Evolutionary conservation across 345 rosid genomes (phyloP).

Genomic region (Iberis pinnata): DNA sequence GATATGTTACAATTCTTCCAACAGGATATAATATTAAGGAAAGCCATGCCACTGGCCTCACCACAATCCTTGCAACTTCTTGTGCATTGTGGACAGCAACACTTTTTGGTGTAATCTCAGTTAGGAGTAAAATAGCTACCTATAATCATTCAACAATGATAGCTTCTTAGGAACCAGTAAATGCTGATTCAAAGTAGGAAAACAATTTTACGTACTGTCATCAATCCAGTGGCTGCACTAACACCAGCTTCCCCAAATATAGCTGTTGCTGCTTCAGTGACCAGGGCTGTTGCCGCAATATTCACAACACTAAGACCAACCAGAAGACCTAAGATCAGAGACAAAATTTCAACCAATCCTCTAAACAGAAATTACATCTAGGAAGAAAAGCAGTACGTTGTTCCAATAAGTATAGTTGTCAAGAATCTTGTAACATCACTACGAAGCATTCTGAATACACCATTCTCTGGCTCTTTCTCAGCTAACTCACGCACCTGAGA

Average conservation of each 20-base stretch:
- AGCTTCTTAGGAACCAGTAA: conserved; percentile 4
- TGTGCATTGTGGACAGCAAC: conserved; percentile 93
- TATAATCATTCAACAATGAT: conserved; percentile 26
- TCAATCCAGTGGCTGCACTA: conserved; percentile 96
- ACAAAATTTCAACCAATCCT: conserved; percentile 23
- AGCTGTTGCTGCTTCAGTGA: conserved; percentile 96
- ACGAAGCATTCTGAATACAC: conserved; percentile 92
- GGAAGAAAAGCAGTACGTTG: conserved; percentile 55
- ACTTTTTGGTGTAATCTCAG: conserved; percentile 99
- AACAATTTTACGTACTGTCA: conserved; percentile 64
- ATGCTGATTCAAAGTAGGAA: not conserved
- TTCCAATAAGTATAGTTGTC: conserved; percentile 97
- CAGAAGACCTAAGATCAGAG: conserved; percentile 35
- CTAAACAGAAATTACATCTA: conserved; percentile 16
- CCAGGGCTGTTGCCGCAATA: conserved; percentile 98
- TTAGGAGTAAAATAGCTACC: conserved; percentile 90
- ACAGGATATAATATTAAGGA: conserved; percentile 91
- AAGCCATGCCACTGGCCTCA: conserved; percentile 99
- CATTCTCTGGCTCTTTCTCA: conserved; percentile 89
- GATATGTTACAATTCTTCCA: conserved; percentile 83
- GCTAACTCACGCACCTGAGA: conserved; percentile 90
- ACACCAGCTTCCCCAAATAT: conserved; percentile 99
- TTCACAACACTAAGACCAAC: conserved; percentile 66
- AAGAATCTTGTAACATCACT: conserved; percentile 96
- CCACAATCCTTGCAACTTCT: conserved; percentile 95